Evolutionary conservation across 306 rosid species (phyloP), one percentile per base, ranked within the genome.

Genomic region (Malus fusca): DNA sequence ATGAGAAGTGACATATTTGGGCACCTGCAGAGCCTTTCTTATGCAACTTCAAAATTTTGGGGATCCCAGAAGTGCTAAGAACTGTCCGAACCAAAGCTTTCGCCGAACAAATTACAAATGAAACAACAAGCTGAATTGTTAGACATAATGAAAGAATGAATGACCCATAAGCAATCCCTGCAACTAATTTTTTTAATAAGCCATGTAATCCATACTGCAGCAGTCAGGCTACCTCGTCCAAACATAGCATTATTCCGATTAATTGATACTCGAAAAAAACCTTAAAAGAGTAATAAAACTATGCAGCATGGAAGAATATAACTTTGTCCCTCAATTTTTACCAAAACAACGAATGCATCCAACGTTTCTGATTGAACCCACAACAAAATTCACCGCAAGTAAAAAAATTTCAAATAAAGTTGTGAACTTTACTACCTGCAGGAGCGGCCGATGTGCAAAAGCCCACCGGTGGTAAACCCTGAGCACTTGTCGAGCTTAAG

Each of bases 401-500:
- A 31, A 21, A 22, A 31, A 6, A 25, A 8, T 21, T 10, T 35
- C 22, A 43, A 19, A 13, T 25, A 19, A 11, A 40, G 40, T 5
- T 30, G 8, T 59, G 11, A 19, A 25, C 22, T 15, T 33, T 11
- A 60, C 15, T 81, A 95, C 99, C 92, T 89, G 97, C 99, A 95
- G 77, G 48, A 82, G 21, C 87, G 93, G 63, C 87, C 88, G 40
- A 95, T 86, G 75, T 74, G 78, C 26, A 42, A 76, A 23, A 95
- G 96, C 3, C 99, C 99, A 77, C 89, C 90, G 1, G 99, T 95
- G 77, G 99, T 87, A 78, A 95, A 92, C 1, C 97, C 97, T 14
- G 97, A 95, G 58, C 99, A 95, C 87, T 89, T 92, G 21, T 95
- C 99, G n/a, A 95, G 93, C 83, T 79, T 89, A 30, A 95, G 96